These are phyloP conservation scores for Isoetes taiwanensis DNA, from an alignment of 75 land plant genomes.

Conservation along the genomic window DNA sequence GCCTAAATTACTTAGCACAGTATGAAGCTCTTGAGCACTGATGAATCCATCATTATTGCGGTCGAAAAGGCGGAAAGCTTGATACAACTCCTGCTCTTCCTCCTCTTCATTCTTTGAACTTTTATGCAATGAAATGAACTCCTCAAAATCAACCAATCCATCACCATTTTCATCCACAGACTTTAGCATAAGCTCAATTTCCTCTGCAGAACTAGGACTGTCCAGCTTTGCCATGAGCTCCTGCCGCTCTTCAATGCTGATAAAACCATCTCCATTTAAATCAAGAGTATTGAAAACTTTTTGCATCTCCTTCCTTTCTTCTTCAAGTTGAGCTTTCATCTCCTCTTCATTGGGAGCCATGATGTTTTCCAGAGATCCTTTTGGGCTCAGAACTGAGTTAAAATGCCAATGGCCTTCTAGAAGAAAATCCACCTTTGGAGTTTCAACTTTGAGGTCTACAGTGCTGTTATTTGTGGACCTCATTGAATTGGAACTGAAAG, in stretches of 20 bases:
- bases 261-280: background rate
- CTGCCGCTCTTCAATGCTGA: background rate
- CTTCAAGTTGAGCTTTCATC: too few species aligned
- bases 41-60: background rate
- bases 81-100: background rate
- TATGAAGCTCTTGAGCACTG: background rate
- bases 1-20: background rate
- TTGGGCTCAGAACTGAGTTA: too few species aligned
- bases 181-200: background rate
- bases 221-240: background rate
- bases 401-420: too few species aligned
- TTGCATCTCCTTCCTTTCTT: conserved; percentile 1
- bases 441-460: too few species aligned
- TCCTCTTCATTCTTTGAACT: background rate
- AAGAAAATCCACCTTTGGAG: too few species aligned
- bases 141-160: background rate
- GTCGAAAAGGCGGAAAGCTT: background rate
- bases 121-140: background rate
- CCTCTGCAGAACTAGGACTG: background rate
- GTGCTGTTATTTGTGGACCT: too few species aligned
- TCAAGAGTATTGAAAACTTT: background rate
- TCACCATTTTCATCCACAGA: background rate
- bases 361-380: too few species aligned
- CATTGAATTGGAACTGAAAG: too few species aligned
- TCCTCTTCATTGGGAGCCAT: too few species aligned